Base-by-base conservation (phyloP, 768 basidiomycete species). In the Boletus subcaerulescens region DNA sequence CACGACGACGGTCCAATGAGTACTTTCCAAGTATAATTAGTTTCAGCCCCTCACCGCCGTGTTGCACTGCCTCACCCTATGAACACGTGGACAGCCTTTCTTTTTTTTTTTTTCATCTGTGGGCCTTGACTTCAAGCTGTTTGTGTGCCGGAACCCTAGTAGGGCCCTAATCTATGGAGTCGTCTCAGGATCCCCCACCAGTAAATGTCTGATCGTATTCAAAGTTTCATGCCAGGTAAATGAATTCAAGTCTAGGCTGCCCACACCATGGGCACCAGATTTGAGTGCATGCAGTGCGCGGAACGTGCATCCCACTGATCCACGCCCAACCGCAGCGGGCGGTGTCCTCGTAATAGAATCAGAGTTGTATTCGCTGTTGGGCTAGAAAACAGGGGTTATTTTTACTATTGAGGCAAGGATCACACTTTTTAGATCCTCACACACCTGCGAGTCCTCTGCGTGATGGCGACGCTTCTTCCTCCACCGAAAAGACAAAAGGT, bases 401-500 rank as follows among this genome's bases (percentile, higher is more conserved):
- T 50, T 4, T 43, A 53, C 60, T 44, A 65, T 59, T 45, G 5
- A 29, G 53, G 3, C 18, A 26, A 18, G 9, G 9, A 11, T 15
- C 17, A 56, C 15, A 45, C 18, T 40, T 51, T 50, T 58, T 35
- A 7, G 33, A 14, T 35, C 33, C 33, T 29, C 29, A 29, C 29
- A 29, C 29, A 29, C 29, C 29, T 10, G 29, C 29, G 29, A 10
- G 29, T 3, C 29, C 7, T 24, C 4, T 24, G 24, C 24, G 24
- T 24, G 29, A 95, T 95, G 94, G 88, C 93, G 11, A 85, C 92
- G 5, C 76, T 87, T 20, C 79, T 95, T 24, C 93, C 92, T 32
- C 93, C 92, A 24, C 93, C 91, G 17, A 95, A 94, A 74, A 81
- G 94, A 59, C 82, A 84, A 68, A 94, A 95, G 71, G 77, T 85